Evolutionary conservation across 768 basidiomycete genomes (phyloP), one percentile per base, ranked within the genome.

Genomic region (Tulasnella sp.): DNA sequence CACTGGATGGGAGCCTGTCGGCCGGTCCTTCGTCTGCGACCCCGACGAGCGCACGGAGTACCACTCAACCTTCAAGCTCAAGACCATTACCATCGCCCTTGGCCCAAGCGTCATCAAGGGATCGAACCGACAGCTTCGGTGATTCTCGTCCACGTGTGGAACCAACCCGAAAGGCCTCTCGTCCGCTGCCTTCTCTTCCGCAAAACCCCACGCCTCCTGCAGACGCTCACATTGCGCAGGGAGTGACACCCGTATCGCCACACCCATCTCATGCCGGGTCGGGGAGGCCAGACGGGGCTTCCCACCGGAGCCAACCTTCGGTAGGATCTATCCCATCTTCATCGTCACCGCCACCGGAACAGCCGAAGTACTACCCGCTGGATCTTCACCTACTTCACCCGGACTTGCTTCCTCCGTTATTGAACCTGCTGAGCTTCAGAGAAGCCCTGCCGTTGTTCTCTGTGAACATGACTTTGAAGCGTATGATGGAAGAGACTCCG

Each of bases 361-460:
- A 72, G n/a, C 69, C 69, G 2, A 70, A 23, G 55, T 77, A 70
- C 75, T 82, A 82, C 76, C 89, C 90, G 0, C 83, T 95, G 44
- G 83, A 85, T n/a, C 80, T 83, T 5, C 91, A 92, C 83, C 82
- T 95, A 48, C 81, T 87, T 9, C 83, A 89, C 70, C 85, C 88
- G 0, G 84, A 84, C 44, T 83, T 94, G 18, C 85, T 95, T 9
- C 83, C 85, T 0, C 80, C 83, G 7, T 82, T 95, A 35, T 84
- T 95, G n/a, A 81, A 83, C 5, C 91, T 88, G 81, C 81, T 94
- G 74, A 85, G 89, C n/a, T 95, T 92, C 81, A 88, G 86, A 77
- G 92, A 94, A 61, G 93, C 92, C 90, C 88, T 90, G 78, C 82
- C 86, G 15, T 84, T 94, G 20, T 89, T 88, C 71, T 85, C 87